Evolutionary conservation across 768 basidiomycete genomes (phyloP), one percentile per base, ranked within the genome.

Genomic region (Xerocomus spinulosus): DNA sequence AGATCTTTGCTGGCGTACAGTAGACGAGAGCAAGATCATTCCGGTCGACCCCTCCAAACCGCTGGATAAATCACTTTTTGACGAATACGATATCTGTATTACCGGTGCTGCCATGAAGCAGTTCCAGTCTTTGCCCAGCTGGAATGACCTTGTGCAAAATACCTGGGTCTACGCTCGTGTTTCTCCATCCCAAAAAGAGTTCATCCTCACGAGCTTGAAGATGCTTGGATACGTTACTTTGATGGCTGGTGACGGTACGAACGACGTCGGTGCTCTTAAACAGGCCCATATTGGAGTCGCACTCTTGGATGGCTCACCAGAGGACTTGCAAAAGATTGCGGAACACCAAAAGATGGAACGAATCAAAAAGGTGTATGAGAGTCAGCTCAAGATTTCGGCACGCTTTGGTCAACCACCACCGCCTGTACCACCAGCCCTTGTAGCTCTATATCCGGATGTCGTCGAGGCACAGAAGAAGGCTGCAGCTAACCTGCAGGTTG

Each of bases 151-250:
- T 38, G 87, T 96, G 2, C 90, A 93, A 58, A 84, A 96, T 61
- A 92, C 92, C 1, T 98, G 92, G 92, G 95, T 99, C 42, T 99
- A 99, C 56, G 96, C 96, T 21, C 92, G 95, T 26, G 95, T 98
- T 14, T 95, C 95, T 10, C 96, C 96, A 2, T 70, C 80, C 0
- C 96, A 98, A 66, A 99, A 99, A 71, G 96, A 99, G 67, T 80
- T 80, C 66, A 98, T 99, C 68, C 78, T 99, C 39, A 91, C 92
- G 0, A 87, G 87, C 7, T 74, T 98, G 44, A 93, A 93, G 66
- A 75, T 76, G 3, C 81, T 96, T 21, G 95, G 95, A 20, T 99
- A 92, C 63, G 78, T 77, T 14, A 99, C 96, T 0, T 77, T 99
- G 43, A 98, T 98, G 96, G 96, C 94, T 5, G 96, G 96, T 43